phyloP scores from a whole-genome alignment of 169 alveolate species.

The Babesia microti region DNA sequence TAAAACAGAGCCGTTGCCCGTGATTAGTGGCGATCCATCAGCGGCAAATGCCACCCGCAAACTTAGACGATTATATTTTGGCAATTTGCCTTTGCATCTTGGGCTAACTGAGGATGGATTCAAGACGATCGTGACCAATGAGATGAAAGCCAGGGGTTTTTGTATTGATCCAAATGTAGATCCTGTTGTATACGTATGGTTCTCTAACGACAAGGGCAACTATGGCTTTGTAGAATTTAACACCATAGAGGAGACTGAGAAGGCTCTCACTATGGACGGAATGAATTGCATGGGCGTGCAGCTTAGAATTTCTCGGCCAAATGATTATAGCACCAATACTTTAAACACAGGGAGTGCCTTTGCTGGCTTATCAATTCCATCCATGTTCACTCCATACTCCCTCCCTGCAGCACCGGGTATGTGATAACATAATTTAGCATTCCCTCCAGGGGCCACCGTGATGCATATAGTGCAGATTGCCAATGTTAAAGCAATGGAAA shows the following conservation, averaged over 20 bases:
- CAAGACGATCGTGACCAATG: conserved; percentile 77
- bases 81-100: conserved; percentile 73
- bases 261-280: conserved; percentile 80
- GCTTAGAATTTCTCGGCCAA: conserved; percentile 78
- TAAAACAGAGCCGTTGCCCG: conserved; percentile 62
- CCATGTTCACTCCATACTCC: not conserved
- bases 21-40: conserved; percentile 70
- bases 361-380: not conserved
- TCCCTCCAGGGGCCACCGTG: conserved; percentile 13
- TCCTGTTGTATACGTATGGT: conserved; percentile 83
- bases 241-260: conserved; percentile 81
- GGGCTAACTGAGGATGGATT: conserved; percentile 78
- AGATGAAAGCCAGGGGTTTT: conserved; percentile 70
- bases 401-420: conserved; percentile 5
- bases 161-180: conserved; percentile 75
- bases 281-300: conserved; percentile 78
- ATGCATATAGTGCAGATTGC: conserved; percentile 22
- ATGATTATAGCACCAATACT: conserved; percentile 68
- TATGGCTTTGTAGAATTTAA: conserved; percentile 83
- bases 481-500: conserved; percentile 27
- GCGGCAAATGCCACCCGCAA: conserved; percentile 76
- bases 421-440: not conserved
- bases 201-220: conserved; percentile 82
- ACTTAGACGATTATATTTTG: conserved; percentile 74
- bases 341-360: conserved; percentile 13